Conservation (phyloP, 441 rosid species). For the Omphalea diandra region DNA sequence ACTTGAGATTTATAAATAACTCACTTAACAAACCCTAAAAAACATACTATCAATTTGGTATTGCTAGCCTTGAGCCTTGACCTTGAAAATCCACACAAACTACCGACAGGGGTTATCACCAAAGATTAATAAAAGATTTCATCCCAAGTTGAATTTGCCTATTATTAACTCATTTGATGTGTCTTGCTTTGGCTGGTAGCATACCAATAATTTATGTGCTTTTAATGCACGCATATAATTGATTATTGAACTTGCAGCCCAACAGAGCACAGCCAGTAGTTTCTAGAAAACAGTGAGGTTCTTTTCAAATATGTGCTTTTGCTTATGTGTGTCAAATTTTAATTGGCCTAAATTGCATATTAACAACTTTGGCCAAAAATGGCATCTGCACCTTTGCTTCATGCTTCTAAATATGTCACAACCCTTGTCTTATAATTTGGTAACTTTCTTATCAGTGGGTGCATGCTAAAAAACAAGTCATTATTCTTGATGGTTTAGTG, state of each 20-base stretch:
- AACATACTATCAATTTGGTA: no score
- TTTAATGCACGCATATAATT: background rate
- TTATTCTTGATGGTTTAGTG: no score
- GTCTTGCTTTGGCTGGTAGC: background rate
- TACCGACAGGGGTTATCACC: background rate
- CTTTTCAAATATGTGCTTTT: background rate
- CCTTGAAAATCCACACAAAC: background rate
- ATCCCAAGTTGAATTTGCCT: background rate
- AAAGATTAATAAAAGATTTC: background rate
- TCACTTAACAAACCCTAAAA: no score
- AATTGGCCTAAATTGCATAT: background rate
- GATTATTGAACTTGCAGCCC: background rate
- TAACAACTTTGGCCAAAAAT: background rate
- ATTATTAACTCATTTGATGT: background rate
- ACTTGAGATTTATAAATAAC: no score
- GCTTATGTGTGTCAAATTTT: background rate
- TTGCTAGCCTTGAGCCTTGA: no score
- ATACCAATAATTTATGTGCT: conserved; percentile 2
- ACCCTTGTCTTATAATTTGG: no score
- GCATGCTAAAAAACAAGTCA: background rate
- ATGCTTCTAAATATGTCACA: background rate
- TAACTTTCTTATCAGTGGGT: background rate
- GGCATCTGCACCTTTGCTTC: background rate
- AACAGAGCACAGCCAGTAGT: background rate
- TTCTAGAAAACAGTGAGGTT: background rate